Base-by-base conservation (phyloP, 2,329 filamentous ascomycete genomes). In the Cladophialophora immunda region DNA sequence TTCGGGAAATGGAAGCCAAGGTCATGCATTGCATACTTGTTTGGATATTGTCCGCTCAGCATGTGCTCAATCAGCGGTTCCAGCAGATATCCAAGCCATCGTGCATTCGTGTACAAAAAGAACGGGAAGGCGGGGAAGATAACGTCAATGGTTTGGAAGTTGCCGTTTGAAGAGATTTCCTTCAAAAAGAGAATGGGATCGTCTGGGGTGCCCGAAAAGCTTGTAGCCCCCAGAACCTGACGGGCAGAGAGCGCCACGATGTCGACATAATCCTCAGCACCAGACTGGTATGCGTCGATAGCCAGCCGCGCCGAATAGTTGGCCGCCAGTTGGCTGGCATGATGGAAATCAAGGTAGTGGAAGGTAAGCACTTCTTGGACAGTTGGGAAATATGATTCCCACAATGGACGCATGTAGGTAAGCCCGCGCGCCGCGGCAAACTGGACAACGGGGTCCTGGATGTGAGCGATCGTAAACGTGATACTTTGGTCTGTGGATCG, bases 41-140 rank as follows among this genome's bases (percentile, higher is more conserved):
- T 94, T 7, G 92, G 92, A 75, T 95, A 96, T 76, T 94, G 90
- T 1, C 91, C 91, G 74, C 90, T 93, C 27, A 92, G 80, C 82
- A 92, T 92, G 76, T 95, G 91, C 78, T 95, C 92, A 60, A 95
- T 85, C 27, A 94, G 81, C 5, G 92, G 92, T 76, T 94, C 91
- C 4, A 95, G 81, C 2, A 94, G 82, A 74, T 94, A 94, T 1
- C 89, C 90, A 64, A 94, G 81, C 91, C 92, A 94, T 66, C 87
- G 84, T 2, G 92, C 92, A 72, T 94, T 93, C 19, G 92, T 93
- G 75, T 94, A 95, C 22, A 94, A 77, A 81, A 94, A 94, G 83
- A 94, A 95, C 0, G 92, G 92, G 78, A 93, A 94, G 0, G 92
- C 86, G 0, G 92, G 92, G 81, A 93, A 95, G 73, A 96, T 94